Conservation (phyloP, 148 eudicot genomes). For the Spergularia bocconei region DNA sequence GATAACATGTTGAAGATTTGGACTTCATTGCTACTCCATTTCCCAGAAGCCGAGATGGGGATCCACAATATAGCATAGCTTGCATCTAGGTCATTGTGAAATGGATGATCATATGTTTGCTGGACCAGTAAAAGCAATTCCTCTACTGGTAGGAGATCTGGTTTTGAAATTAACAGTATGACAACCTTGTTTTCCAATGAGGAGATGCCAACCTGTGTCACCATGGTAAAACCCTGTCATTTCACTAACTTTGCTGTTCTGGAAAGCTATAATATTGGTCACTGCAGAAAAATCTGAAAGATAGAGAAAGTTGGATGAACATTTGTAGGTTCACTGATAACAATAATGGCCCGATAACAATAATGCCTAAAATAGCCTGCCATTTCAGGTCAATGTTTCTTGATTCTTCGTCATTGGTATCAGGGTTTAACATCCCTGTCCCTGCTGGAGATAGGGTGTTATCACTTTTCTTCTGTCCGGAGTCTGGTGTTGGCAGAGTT, state of each 20-base stretch:
- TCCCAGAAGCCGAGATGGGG: slow-evolving; percentile 39
- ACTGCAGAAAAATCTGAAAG: background rate
- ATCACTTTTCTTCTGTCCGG: too few species aligned
- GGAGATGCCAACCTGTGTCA: slow-evolving; percentile 40
- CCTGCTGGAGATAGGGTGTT: too few species aligned
- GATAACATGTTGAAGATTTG: slow-evolving; percentile 40
- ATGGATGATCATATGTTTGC: slow-evolving; percentile 43
- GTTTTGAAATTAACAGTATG: slow-evolving; percentile 57
- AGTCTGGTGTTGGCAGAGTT: too few species aligned
- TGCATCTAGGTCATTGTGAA: slow-evolving; percentile 18
- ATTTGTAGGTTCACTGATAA: too few species aligned
- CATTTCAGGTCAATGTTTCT: too few species aligned
- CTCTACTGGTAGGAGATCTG: slow-evolving; percentile 53
- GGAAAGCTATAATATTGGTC: slow-evolving; percentile 2
- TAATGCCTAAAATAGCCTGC: too few species aligned
- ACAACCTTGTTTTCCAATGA: slow-evolving; percentile 58
- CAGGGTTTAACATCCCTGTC: too few species aligned
- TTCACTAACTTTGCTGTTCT: background rate
- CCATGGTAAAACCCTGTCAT: background rate
- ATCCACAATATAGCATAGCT: slow-evolving; percentile 58
- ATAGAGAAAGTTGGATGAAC: too few species aligned
- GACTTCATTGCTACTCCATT: slow-evolving; percentile 47
- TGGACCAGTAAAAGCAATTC: slow-evolving; percentile 48
- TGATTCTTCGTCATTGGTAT: too few species aligned
- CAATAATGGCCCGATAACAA: too few species aligned